Percentiles rank a stretch among this genome's conserved stretches.
Evolutionary conservation across 371 early-diverging fungal genomes (phyloP).

Genomic region (Syncephalastrum sp.): DNA sequence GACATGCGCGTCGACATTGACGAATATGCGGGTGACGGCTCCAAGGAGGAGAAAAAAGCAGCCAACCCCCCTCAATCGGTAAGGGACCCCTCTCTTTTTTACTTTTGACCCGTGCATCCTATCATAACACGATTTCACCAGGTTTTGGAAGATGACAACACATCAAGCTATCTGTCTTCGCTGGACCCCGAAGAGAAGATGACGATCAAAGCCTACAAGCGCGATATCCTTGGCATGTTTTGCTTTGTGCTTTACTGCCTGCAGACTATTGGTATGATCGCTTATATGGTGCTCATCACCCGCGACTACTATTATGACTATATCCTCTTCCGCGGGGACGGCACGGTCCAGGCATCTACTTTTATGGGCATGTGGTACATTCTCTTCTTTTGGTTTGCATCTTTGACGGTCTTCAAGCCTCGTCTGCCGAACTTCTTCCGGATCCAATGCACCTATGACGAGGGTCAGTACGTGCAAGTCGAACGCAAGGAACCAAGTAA

Average conservation of each 20-base stretch:
- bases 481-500: conserved; percentile 55
- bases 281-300: conserved; percentile 36
- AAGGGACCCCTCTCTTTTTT: background rate
- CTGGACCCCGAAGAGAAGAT: conserved; percentile 30
- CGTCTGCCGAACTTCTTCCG: conserved; percentile 68
- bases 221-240: conserved; percentile 27
- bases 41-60: conserved; percentile 15
- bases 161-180: conserved; percentile 10
- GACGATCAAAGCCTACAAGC: conserved; percentile 40
- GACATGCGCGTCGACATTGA: conserved; percentile 5
- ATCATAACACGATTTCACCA: background rate
- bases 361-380: conserved; percentile 67
- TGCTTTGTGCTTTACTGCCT: conserved; percentile 22
- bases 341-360: conserved; percentile 36
- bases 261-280: conserved; percentile 43
- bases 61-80: conserved; percentile 8
- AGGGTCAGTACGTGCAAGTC: conserved; percentile 64
- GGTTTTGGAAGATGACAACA: conserved; percentile 8
- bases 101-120: background rate
- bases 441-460: conserved; percentile 48
- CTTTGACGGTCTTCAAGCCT: conserved; percentile 39
- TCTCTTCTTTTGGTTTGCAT: conserved; percentile 62
- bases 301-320: conserved; percentile 42
- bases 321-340: conserved; percentile 29
- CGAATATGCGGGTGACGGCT: background rate